Percentiles rank a stretch among this genome's conserved stretches.
phyloP scores from a whole-genome alignment of 352 stramenopile species.

The Phytopythium oedochilum region DNA sequence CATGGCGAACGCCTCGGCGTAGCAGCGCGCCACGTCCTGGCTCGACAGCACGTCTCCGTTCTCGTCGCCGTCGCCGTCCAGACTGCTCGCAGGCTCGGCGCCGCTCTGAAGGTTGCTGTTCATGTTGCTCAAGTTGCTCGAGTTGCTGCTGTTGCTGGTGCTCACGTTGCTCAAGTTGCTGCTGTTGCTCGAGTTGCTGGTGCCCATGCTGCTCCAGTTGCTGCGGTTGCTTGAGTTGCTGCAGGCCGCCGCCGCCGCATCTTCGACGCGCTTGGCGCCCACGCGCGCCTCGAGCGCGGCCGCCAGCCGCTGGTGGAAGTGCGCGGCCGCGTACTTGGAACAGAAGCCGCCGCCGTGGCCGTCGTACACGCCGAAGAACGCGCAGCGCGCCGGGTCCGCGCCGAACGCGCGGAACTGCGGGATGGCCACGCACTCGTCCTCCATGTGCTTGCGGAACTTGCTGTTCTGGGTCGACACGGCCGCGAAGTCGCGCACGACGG shows the following conservation, averaged over 20 bases:
- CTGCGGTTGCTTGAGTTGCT: slow-evolving; percentile 37
- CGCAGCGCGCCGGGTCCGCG: slow-evolving; percentile 54
- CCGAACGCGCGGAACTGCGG: slow-evolving; percentile 56
- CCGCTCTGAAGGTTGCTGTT: too few species aligned
- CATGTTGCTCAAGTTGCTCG: too few species aligned
- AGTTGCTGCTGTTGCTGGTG: slow-evolving; percentile 40
- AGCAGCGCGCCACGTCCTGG: slow-evolving; percentile 60
- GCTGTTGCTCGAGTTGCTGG: slow-evolving; percentile 44
- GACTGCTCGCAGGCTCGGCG: too few species aligned
- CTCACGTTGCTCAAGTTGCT: slow-evolving; percentile 38
- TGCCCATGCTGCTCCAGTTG: slow-evolving; percentile 42
- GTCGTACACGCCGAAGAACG: slow-evolving; percentile 84
- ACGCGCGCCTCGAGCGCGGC: slow-evolving; percentile 38
- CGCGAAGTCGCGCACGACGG: slow-evolving; percentile 59
- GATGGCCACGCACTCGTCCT: slow-evolving; percentile 80
- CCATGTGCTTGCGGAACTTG: slow-evolving; percentile 76
- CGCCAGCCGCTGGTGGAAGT: slow-evolving; percentile 57
- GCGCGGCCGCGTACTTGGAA: slow-evolving; percentile 69
- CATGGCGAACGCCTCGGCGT: slow-evolving; percentile 46
- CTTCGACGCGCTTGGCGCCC: slow-evolving; percentile 25
- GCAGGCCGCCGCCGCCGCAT: slow-evolving; percentile 22
- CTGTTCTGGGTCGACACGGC: slow-evolving; percentile 79
- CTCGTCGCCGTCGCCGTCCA: slow-evolving; percentile 19
- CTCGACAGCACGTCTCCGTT: slow-evolving; percentile 44
- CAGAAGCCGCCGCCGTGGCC: slow-evolving; percentile 78